Base-by-base conservation (phyloP, 768 basidiomycete genomes). In the Flagelloscypha sp. region DNA sequence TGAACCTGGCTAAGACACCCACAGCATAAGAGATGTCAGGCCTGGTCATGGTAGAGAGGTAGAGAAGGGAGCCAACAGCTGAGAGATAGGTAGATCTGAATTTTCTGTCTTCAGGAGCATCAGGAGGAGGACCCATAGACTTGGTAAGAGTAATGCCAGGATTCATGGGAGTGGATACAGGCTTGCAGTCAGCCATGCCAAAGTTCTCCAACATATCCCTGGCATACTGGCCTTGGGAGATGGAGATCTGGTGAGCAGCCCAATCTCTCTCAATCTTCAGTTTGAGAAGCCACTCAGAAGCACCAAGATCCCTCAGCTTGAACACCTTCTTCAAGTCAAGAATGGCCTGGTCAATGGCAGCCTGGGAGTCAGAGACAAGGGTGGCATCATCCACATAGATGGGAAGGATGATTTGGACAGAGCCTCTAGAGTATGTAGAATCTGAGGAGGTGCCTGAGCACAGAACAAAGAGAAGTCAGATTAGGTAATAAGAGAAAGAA, bases 11-110 rank as follows among this genome's bases (percentile, higher is more conserved):
- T 5, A 55, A 42, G n/a, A 34, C 27, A 4, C 43, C 38, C 5
- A 54, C 48, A 8, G 49, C 43, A 43, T 45, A 57, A 7, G 46
- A 18, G 28, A 56, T 53, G 35, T 57, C 49, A 6, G 53, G 49
- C 6, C 35, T 35, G 3, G 50, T 49, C 12, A 20, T 33, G 8
- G 42, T 35, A 27, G 40, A 35, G 0, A 50, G 27, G 30, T 58
- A 52, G 15, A 48, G 40, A 3, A 52, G 32, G 9, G 35, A 35
- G 2, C 44, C 47, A 3, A 46, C 27, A 10, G 24, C 6, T 9
- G 37, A 36, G 11, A 27, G 30, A 33, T 52, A 51, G 9, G 49
- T 42, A 3, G 36, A 18, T 15, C 20, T 18, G 8, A 12, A 18
- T 17, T 11, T 31, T 11, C 19, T 31, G 30, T 31, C 30, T 8